Evolutionary conservation across 2,329 filamentous ascomycete genomes (phyloP), one percentile per base, ranked within the genome.

Genomic region (Monilinia fructigena): DNA sequence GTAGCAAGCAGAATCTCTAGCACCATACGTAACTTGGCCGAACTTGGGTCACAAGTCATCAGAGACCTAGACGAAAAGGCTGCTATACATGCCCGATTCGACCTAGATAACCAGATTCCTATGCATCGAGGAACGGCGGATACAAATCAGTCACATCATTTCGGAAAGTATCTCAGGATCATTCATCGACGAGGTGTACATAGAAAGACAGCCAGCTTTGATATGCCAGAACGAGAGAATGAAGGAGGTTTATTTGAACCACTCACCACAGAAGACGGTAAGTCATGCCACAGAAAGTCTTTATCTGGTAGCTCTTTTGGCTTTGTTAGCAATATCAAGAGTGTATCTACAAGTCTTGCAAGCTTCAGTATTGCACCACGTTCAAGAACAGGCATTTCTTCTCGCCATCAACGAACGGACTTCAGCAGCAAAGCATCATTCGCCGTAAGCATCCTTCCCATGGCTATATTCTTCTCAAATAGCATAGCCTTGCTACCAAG

Each of bases 251-350:
- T 70, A 11, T 69, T 71, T 20, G 69, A 72, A 31, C 68, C 76
- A 75, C 47, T 80, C 81, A 68, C 78, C 75, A 66, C 78, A 79
- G 73, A 73, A 40, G 71, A 75, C 48, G 53, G 16, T 8, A 73
- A 71, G 60, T 56, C 73, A 77, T 53, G 77, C 71, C 82, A 83
- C 72, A 81, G 84, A 67, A 83, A 86, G 65, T 86, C 85, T 10
- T 90, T 89, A 2, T 91, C 91, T 16, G 84, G 84, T 1, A 92
- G 90, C 8, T 96, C 93, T 0, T 87, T 91, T 68, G 89, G 85
- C 2, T 93, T 93, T 74, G 86, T 97, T 50, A 86, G 88, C n/a
- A 89, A 86, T 20, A 84, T 96, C 71, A 92, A 89, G 75, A 95
- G 92, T 69, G 90, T 91, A 63, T 93, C 89, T 67, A 82, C 92